These are phyloP conservation scores for Cupressus sempervirens DNA, from an alignment of 75 land plant genomes.

Conservation along the genomic window DNA sequence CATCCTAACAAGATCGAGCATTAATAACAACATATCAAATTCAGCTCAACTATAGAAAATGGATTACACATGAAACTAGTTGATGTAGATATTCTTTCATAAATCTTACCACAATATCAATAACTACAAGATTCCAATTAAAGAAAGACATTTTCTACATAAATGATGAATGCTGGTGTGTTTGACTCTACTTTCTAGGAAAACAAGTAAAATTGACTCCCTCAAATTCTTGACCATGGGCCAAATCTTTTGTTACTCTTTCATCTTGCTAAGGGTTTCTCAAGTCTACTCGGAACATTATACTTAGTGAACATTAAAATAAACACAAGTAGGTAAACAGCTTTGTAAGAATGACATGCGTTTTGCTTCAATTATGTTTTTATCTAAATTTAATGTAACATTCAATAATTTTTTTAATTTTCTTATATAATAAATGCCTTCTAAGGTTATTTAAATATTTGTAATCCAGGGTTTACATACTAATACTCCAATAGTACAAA, in stretches of 20 bases:
- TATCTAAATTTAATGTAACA: neutral
- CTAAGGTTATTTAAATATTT: neutral
- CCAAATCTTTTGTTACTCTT: neutral
- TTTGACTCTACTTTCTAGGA: neutral
- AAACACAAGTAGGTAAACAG: neutral
- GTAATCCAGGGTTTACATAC: neutral
- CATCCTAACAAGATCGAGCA: neutral
- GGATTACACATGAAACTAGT: neutral
- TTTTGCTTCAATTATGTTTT: neutral
- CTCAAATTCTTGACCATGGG: neutral
- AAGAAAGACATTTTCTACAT: neutral
- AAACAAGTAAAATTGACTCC: neutral
- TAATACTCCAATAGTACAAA: neutral
- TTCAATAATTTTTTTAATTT: neutral
- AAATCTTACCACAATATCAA: neutral
- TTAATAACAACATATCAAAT: neutral
- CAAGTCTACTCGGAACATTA: neutral
- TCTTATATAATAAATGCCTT: neutral
- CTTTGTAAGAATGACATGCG: neutral
- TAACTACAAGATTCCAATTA: neutral
- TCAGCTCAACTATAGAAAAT: neutral
- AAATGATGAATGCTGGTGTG: neutral
- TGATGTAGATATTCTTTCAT: no score
- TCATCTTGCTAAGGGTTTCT: neutral
- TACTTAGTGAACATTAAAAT: neutral